Percentiles rank a stretch among this genome's conserved stretches.
phyloP scores from a whole-genome alignment of 768 basidiomycete species.

The Russula griseocarnosa region DNA sequence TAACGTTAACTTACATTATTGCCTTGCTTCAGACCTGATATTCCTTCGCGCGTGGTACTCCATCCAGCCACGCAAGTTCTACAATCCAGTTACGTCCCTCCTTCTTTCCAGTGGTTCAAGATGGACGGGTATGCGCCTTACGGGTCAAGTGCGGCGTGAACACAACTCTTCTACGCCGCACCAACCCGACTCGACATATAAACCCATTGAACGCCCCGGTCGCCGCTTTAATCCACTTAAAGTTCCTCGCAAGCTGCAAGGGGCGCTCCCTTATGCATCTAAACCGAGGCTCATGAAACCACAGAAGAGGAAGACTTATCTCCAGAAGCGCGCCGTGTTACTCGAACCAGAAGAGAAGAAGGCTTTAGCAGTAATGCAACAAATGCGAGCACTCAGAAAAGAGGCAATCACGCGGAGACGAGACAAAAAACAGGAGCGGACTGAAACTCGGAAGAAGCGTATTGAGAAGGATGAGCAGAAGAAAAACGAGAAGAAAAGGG shows the following conservation, averaged over 20 bases:
- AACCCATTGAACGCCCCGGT: conserved; percentile 68
- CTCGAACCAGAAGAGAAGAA: conserved; percentile 94
- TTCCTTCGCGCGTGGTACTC: conserved; percentile 97
- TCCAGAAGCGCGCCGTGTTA: conserved; percentile 92
- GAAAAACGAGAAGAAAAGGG: conserved; percentile 66
- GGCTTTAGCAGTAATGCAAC: conserved; percentile 86
- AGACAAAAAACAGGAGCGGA: conserved; percentile 84
- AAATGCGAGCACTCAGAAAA: conserved; percentile 87
- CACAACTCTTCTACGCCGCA: conserved; percentile 78
- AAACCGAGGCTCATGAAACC: conserved; percentile 83
- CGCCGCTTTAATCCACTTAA: conserved; percentile 90
- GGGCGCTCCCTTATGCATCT: conserved; percentile 83
- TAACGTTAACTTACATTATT: background rate
- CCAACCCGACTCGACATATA: conserved; percentile 84
- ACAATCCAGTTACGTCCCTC: conserved; percentile 93
- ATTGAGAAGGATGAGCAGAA: conserved; percentile 61
- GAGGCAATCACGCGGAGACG: conserved; percentile 75
- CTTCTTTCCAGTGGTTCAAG: conserved; percentile 73
- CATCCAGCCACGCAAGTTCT: conserved; percentile 90
- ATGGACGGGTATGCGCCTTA: conserved; percentile 95
- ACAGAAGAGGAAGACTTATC: conserved; percentile 73
- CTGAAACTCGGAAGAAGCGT: conserved; percentile 64
- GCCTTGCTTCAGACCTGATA: conserved; percentile 63
- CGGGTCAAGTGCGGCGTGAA: conserved; percentile 87
- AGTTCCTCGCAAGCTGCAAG: conserved; percentile 86